Base-by-base conservation (phyloP, 2,329 filamentous ascomycete genomes). In the Claviceps digitariae region DNA sequence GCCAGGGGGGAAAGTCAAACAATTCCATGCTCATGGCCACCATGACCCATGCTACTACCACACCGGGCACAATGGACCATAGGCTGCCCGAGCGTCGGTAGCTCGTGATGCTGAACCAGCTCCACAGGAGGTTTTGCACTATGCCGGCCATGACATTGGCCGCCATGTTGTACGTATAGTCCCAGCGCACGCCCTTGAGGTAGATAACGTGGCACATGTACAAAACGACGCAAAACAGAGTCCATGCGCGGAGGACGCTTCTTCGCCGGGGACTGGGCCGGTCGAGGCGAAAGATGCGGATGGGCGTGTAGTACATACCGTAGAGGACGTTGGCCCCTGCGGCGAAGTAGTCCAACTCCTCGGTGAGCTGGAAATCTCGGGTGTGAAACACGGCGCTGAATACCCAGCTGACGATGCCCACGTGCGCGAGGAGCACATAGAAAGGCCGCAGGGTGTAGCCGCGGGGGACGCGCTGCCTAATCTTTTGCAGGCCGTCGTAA, bases 121-220 rank as follows among this genome's bases (percentile, higher is more conserved):
- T 87, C 93, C 93, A 97, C 54, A 97, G 71, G 4, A 83, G 51
- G 62, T 97, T 95, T 64, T 90, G 84, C 4, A 90, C 67, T 43
- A 90, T 74, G 3, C 93, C 93, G 12, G 86, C 80, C 3, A 78
- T 81, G 21, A 98, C 87, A 63, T 97, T 98, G 51, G 90, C 93
- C 1, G 86, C 82, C 90, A 98, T 97, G 67, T 98, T 98, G 72
- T 98, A 98, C 5, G 85, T 86, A 67, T 98, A 98, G 68, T 97
- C 87, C 87, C 93, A 98, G 20, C 77, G 74, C 74, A 90, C 87
- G 60, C 89, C 81, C 64, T 85, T 88, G 52, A 98, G 76, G 67
- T 95, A 98, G 47, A 74, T 78, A 48, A 96, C 82, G 66, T 98
- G 93, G 52, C 78, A 72, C 27, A 76, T 64, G 67, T 95, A 98